Base-by-base conservation (phyloP, 2,329 filamentous ascomycete genomes). In the Setomelanomma holmii region DNA sequence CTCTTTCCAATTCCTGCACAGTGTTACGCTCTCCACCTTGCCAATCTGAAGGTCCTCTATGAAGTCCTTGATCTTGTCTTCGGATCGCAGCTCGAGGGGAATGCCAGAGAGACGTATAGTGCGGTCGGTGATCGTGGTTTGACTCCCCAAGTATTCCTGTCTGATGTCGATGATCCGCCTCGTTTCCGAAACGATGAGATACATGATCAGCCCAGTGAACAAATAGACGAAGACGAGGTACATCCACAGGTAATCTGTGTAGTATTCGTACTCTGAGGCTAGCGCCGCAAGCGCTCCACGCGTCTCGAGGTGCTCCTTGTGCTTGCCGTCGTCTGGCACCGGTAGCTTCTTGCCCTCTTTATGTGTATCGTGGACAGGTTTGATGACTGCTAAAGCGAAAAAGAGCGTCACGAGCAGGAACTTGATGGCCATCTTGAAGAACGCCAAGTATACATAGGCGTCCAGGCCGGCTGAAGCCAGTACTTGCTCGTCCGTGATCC, bases 221-320 rank as follows among this genome's bases (percentile, higher is more conserved):
- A 98, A 82, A 78, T 97, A 99, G 1, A 92, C 90, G 66, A 99
- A 99, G n/a, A 90, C 81, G 12, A 96, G 84, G 68, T 98, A 97
- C 67, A 93, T 90, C 92, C 93, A 97, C 1, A 97, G 78, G 65
- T 93, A 96, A 51, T 80, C 79, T 14, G 75, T 79, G 48, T 78
- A 75, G 50, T 74, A 72, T 73, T 73, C 69, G 52, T 72, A 75
- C 66, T 71, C 67, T 17, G 62, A 49, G 10, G 58, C 53, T 21
- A 68, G 59, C 1, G 58, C 49, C 10, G 52, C 47, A 55, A 68
- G 64, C 5, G 50, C 49, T 5, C 61, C 68, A 17, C 67, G 67
- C 23, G 46, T 44, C 23, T 67, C 63, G 8, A 71, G 42, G 16
- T 40, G 58, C 14, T 60, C 40, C 6, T 52, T 45, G n/a, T 36